Conservation (phyloP, 192 early-diverging fungal genomes). For the Coemansia sp. region DNA sequence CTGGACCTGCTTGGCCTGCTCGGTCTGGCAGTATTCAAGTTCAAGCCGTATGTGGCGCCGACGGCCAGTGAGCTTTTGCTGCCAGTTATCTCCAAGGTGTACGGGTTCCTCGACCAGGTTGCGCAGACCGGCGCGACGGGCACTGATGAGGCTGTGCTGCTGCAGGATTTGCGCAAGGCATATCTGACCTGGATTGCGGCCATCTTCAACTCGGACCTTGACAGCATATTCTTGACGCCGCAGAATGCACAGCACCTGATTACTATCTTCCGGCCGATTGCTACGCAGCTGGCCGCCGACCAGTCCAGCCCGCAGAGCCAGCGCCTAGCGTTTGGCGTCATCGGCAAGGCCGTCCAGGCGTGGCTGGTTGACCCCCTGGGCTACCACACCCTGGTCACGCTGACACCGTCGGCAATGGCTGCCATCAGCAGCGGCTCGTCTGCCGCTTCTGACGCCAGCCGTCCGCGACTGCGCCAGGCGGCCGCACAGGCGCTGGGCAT, state of each 20-base stretch:
- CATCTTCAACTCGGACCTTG: slow-evolving; percentile 79
- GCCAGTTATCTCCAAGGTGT: slow-evolving; percentile 80
- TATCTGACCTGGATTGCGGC: slow-evolving; percentile 78
- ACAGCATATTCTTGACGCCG: slow-evolving; percentile 70
- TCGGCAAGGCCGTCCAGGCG: slow-evolving; percentile 43
- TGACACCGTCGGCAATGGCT: slow-evolving; percentile 34
- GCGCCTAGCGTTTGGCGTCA: slow-evolving; percentile 38
- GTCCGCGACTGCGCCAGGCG: slow-evolving; percentile 19
- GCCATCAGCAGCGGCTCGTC: slow-evolving; percentile 22
- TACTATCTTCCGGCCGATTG: slow-evolving; percentile 37
- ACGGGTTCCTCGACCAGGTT: slow-evolving; percentile 78
- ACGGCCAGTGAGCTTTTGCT: slow-evolving; percentile 63
- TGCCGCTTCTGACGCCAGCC: background rate
- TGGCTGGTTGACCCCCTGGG: slow-evolving; percentile 49
- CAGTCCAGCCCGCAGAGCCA: slow-evolving; percentile 30
- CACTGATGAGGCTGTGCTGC: slow-evolving; percentile 79
- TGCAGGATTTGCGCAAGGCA: slow-evolving; percentile 75
- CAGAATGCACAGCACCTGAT: slow-evolving; percentile 54
- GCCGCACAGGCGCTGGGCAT: slow-evolving; percentile 25
- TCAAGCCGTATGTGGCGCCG: slow-evolving; percentile 62
- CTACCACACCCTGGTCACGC: slow-evolving; percentile 44
- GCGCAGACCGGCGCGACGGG: slow-evolving; percentile 62
- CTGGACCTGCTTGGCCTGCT: slow-evolving; percentile 86
- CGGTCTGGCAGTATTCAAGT: slow-evolving; percentile 83
- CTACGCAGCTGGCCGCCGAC: slow-evolving; percentile 28